A percentile compares a stretch with the other conserved stretches of the same genome.
Conservation (phyloP, 2,329 filamentous ascomycete genomes). For the Apiospora phragmitis region DNA sequence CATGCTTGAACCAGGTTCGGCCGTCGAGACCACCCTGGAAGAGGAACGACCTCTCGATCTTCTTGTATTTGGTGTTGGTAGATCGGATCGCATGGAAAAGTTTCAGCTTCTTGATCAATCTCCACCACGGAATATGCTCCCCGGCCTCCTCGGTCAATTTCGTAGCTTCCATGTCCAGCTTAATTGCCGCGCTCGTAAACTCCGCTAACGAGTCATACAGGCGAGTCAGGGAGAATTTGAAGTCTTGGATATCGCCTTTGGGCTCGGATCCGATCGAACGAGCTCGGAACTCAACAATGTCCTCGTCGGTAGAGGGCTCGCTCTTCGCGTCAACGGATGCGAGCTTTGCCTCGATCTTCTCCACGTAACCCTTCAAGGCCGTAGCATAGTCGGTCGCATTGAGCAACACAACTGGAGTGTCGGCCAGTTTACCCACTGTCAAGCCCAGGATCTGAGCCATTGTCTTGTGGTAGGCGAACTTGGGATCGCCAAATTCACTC, state of each 20-base stretch:
- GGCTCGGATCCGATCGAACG: slow-evolving; percentile 20
- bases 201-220: slow-evolving; percentile 37
- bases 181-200: slow-evolving; percentile 38
- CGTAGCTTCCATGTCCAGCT: slow-evolving; percentile 47
- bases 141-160: slow-evolving; percentile 37
- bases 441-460: slow-evolving; percentile 67
- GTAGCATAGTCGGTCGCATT: slow-evolving; percentile 65
- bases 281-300: slow-evolving; percentile 30
- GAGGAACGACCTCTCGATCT: slow-evolving; percentile 78
- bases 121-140: slow-evolving; percentile 73
- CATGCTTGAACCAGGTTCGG: slow-evolving; percentile 88
- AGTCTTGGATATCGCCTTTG: slow-evolving; percentile 38
- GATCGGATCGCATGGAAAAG: slow-evolving; percentile 63
- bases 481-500: slow-evolving; percentile 73
- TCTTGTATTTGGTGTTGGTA: slow-evolving; percentile 82
- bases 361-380: slow-evolving; percentile 53
- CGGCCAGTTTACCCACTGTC: slow-evolving; percentile 60
- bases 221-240: slow-evolving; percentile 39
- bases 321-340: slow-evolving; percentile 23
- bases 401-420: slow-evolving; percentile 63
- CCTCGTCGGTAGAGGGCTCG: slow-evolving; percentile 29
- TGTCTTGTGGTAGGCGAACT: slow-evolving; percentile 65
- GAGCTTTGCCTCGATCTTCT: slow-evolving; percentile 51
- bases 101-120: slow-evolving; percentile 66
- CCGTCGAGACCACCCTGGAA: slow-evolving; percentile 75